Conservation (phyloP, 345 rosid genomes). For the Stellera chamaejasme region DNA sequence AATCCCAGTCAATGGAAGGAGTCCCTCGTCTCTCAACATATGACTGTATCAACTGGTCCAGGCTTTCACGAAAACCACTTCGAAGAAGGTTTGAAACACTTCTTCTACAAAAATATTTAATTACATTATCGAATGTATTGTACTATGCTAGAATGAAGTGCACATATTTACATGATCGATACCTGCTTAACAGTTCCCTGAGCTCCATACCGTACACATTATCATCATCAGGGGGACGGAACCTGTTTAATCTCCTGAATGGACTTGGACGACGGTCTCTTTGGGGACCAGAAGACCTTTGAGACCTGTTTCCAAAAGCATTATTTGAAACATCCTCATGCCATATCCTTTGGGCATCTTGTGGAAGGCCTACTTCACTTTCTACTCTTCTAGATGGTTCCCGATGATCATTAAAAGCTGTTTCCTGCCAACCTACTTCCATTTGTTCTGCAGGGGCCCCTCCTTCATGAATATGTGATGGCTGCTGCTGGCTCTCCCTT, state of each 20-base stretch:
- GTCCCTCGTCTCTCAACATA: slow-evolving; percentile 90
- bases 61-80: slow-evolving; percentile 98
- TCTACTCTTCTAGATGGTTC: slow-evolving; percentile 37
- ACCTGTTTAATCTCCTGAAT: slow-evolving; percentile 72
- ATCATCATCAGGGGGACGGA: slow-evolving; percentile 94
- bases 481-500: slow-evolving; percentile 43
- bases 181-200: slow-evolving; percentile 97
- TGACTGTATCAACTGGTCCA: slow-evolving; percentile 92
- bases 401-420: slow-evolving; percentile 41
- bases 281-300: slow-evolving; percentile 47
- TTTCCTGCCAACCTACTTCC: slow-evolving; percentile 48
- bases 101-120: slow-evolving; percentile 45
- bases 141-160: not conserved
- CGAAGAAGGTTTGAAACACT: slow-evolving; percentile 96
- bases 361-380: slow-evolving; percentile 33
- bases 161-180: slow-evolving; percentile 10
- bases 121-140: slow-evolving; percentile 4
- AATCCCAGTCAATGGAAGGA: slow-evolving; percentile 90
- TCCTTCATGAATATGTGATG: slow-evolving; percentile 38
- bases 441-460: slow-evolving; percentile 39
- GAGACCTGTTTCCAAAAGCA: slow-evolving; percentile 54
- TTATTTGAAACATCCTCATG: slow-evolving; percentile 45
- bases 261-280: slow-evolving; percentile 58
- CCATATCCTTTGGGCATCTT: slow-evolving; percentile 51
- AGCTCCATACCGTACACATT: slow-evolving; percentile 95